Percentiles rank a stretch among this genome's conserved stretches.
Evolutionary conservation across 2,329 filamentous ascomycete genomes (phyloP).

Genomic region (Hymenoscyphus fructigenus): DNA sequence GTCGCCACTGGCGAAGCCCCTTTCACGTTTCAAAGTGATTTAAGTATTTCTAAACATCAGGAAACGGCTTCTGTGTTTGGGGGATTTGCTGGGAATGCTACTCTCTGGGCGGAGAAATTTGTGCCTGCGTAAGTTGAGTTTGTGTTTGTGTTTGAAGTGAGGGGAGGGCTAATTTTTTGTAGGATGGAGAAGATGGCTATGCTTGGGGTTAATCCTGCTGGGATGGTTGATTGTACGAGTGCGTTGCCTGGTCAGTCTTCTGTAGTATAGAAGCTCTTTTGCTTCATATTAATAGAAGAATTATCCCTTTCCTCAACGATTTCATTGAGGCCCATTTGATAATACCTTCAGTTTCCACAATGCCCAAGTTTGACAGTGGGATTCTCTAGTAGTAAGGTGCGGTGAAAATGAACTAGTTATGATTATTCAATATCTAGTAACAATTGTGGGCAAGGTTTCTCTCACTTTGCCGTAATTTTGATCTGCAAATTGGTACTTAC

Average conservation of each 20-base stretch:
- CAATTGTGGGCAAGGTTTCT: no score
- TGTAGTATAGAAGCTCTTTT: no score
- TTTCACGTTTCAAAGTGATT: slow-evolving; percentile 2
- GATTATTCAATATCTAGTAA: no score
- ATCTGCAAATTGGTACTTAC: no score
- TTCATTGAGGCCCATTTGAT: no score
- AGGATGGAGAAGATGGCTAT: slow-evolving; percentile 10
- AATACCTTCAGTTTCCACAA: no score
- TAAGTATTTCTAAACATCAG: neutral
- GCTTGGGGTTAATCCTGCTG: neutral
- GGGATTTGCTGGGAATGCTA: slow-evolving; percentile 7
- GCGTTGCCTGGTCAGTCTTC: neutral
- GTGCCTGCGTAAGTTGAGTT: slow-evolving; percentile 3
- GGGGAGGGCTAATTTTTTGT: neutral
- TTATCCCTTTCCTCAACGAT: no score
- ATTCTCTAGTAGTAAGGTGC: no score
- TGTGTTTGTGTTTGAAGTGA: neutral
- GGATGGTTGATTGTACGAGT: slow-evolving; percentile 8
- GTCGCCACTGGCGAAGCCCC: neutral
- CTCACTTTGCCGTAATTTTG: no score
- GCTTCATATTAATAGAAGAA: no score
- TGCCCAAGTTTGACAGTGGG: no score
- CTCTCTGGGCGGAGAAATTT: slow-evolving; percentile 6
- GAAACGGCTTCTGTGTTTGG: slow-evolving; percentile 5
- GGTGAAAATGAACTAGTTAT: no score